phyloP scores from a whole-genome alignment of 441 rosid genomes.

The Capsella rubella region DNA sequence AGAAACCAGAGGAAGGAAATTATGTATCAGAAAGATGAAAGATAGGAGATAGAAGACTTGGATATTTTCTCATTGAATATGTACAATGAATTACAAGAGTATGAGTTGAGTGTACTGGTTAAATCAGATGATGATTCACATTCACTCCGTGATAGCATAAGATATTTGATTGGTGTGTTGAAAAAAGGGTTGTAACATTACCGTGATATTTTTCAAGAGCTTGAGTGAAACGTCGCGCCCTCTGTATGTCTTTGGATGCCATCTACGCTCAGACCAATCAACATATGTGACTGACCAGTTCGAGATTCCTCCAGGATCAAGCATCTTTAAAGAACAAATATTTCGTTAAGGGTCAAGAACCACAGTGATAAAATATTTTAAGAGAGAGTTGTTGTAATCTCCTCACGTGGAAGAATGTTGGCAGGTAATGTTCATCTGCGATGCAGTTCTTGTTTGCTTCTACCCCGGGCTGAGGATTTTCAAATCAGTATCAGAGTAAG shows the following conservation, averaged over 20 bases:
- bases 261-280: constrained; percentile 99
- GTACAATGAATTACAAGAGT: too few species aligned
- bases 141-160: constrained; percentile 10
- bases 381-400: constrained; percentile 14
- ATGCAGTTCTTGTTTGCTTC: constrained; percentile 89
- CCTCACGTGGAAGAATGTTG: constrained; percentile 90
- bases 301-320: constrained; percentile 90
- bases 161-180: constrained; percentile 10
- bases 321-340: constrained; percentile 53
- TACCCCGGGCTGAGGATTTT: constrained; percentile 74
- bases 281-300: constrained; percentile 94
- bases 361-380: not conserved
- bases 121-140: not conserved
- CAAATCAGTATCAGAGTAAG: constrained; percentile 34
- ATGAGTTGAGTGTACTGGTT: not conserved
- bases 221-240: constrained; percentile 67
- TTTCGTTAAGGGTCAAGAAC: constrained; percentile 7
- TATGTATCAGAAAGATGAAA: not conserved
- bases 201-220: constrained; percentile 79
- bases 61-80: too few species aligned
- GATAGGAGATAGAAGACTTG: too few species aligned
- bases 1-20: constrained; percentile 28
- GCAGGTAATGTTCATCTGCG: constrained; percentile 96
- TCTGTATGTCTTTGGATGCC: constrained; percentile 95
- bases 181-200: constrained; percentile 40